phyloP scores from a whole-genome alignment of 2,329 filamentous ascomycete species.

The Aspergillus tanneri region DNA sequence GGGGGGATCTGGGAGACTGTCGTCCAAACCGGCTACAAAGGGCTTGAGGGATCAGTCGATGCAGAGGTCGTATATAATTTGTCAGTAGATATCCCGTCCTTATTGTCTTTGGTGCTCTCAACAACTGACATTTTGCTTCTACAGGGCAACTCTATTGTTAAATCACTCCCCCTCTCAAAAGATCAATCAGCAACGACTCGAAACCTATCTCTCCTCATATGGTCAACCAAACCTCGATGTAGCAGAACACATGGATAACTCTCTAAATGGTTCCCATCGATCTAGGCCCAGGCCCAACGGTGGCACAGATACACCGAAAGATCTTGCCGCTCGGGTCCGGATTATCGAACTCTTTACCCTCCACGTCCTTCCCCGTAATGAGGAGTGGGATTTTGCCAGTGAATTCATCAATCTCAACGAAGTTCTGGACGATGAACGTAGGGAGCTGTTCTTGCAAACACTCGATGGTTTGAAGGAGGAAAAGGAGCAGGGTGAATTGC shows the following conservation, averaged over 20 bases:
- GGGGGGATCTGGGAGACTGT: slow-evolving; percentile 95
- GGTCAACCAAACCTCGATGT: slow-evolving; percentile 72
- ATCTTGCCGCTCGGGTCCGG: slow-evolving; percentile 81
- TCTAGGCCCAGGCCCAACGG: slow-evolving; percentile 45
- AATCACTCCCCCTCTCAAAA: slow-evolving; percentile 83
- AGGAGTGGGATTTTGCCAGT: slow-evolving; percentile 92
- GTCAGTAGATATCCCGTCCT: slow-evolving; percentile 37
- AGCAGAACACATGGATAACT: slow-evolving; percentile 57
- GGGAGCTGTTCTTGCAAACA: slow-evolving; percentile 84
- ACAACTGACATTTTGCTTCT: not conserved
- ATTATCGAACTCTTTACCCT: slow-evolving; percentile 93
- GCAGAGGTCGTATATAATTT: slow-evolving; percentile 74
- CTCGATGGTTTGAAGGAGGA: slow-evolving; percentile 82
- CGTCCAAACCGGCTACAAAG: slow-evolving; percentile 80
- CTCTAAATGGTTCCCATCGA: slow-evolving; percentile 31
- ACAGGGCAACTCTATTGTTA: slow-evolving; percentile 80
- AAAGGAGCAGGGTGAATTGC: slow-evolving; percentile 67
- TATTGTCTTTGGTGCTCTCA: not conserved
- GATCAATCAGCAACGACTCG: slow-evolving; percentile 81
- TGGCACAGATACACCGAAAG: slow-evolving; percentile 78
- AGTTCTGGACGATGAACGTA: slow-evolving; percentile 85
- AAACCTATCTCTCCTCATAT: slow-evolving; percentile 81
- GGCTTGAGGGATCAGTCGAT: slow-evolving; percentile 85
- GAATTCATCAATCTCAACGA: slow-evolving; percentile 87
- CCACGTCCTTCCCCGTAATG: slow-evolving; percentile 88